Percentiles rank a stretch among this genome's conserved stretches.
These are phyloP conservation scores for Trametes pubescens DNA, from an alignment of 1,284 basidiomycete genomes.

Conservation along the genomic window DNA sequence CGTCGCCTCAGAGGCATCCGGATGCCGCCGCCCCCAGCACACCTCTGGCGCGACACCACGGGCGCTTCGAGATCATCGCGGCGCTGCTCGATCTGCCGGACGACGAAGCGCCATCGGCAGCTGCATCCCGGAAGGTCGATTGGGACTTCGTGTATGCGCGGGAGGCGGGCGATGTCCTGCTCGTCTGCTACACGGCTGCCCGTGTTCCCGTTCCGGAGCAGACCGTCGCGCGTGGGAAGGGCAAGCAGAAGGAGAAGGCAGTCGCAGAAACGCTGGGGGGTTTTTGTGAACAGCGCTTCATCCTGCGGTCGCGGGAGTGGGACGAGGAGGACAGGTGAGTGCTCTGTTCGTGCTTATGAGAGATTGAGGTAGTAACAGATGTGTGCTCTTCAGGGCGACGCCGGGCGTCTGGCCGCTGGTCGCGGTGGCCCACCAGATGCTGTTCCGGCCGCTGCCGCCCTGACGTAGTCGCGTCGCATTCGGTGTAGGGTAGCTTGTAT, in stretches of 20 bases:
- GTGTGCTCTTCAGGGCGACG: conserved; percentile 23
- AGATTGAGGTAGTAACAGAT: neutral
- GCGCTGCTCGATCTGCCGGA: conserved; percentile 36
- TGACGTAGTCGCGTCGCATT: neutral
- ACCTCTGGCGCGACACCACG: conserved; percentile 10
- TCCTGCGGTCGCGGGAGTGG: conserved; percentile 43
- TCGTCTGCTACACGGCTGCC: conserved; percentile 35
- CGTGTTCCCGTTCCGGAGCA: neutral
- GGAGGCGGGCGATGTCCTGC: conserved; percentile 35
- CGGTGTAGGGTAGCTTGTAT: neutral
- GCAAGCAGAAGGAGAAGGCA: conserved; percentile 7
- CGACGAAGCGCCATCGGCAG: conserved; percentile 20
- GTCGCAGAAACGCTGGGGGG: neutral
- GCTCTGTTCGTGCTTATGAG: neutral
- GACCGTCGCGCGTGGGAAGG: neutral
- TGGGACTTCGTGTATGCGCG: conserved; percentile 38
- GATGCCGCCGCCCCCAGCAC: neutral
- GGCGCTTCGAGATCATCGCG: conserved; percentile 31
- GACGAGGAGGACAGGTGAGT: conserved; percentile 43
- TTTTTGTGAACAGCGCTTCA: conserved; percentile 44
- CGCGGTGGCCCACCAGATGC: conserved; percentile 43
- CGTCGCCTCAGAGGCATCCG: neutral
- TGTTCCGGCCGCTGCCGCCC: conserved; percentile 23
- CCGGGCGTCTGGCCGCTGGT: conserved; percentile 38
- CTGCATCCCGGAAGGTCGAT: conserved; percentile 6